Evolutionary conservation across 2,329 filamentous ascomycete genomes (phyloP), one percentile per base, ranked within the genome.

Genomic region (Davidsoniella virescens): DNA sequence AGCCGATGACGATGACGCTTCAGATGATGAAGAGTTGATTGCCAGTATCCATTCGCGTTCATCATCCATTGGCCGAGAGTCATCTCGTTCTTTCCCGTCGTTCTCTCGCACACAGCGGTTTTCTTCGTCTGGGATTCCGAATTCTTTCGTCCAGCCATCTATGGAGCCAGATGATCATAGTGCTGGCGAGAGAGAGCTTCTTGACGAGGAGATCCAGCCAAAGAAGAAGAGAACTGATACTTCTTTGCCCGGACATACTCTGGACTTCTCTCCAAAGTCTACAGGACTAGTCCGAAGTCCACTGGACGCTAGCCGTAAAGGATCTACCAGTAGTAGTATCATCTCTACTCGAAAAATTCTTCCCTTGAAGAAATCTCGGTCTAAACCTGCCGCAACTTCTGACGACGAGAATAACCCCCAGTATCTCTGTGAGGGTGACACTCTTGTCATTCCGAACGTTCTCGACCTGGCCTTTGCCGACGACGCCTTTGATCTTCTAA

Each of bases 401-500:
- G 29, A 9, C 29, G 29, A 12, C 29, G 29, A 33, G 12, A 12
- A 33, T 10, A 33, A 33, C 4, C 17, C 18, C 4, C 39, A 47
- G 33, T 51, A 50, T 5, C 74, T 94, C 47, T 87, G 84, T 43
- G 84, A 88, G 62, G 84, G 87, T 6, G 87, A 94, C 60, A 93
- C 86, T 0, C 73, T 72, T 40, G 73, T 96, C 39, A 70, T 87
- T 37, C 70, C 80, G 54, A 68, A 87, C 55, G 65, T 94, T 29
- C 71, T 95, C 1, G 70, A 84, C 1, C 60, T 64, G 0, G 60
- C 67, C 5, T 59, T 83, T 1, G 69, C 70, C 4, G 65, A 75
- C 1, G 68, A 71, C 14, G 72, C 82, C 5, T 95, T 94, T 61
- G 71, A 80, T 17, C 72, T 71, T 38, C 68, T 94, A 14, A 77